Base-by-base conservation (phyloP, 2,329 filamentous ascomycete genomes). In the Penicillium sp. region DNA sequence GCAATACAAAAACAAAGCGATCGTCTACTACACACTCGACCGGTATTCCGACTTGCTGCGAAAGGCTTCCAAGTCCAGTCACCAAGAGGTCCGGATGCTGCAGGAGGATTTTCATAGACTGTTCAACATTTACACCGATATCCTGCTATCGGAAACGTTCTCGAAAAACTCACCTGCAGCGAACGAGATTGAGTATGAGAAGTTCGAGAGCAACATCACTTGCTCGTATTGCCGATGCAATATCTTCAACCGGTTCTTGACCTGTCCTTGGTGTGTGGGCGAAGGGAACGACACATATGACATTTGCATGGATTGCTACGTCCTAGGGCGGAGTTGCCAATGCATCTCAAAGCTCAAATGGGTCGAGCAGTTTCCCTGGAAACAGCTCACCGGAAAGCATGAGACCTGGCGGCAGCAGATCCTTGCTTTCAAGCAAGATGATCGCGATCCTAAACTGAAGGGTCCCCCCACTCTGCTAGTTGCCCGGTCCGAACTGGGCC, bases 1-100 rank as follows among this genome's bases (percentile, higher is more conserved):
- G 75, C 94, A 98, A 76, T 99, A 99, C 82, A 98, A 98, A 76
- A 97, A 96, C 80, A 98, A 98, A 76, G 92, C 93, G 5, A 97
- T 98, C 61, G 84, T 97, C 49, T 97, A 93, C 76, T 97, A 89
- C 74, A 92, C 93, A 0, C 83, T 98, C 3, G 81, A 89, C 12
- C 95, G 93, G 71, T 98, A 98, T 74, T 85, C 84, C 1, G 76
- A 76, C 6, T 75, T 86, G 30, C 79, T 90, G 64, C 80, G 82
- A n/a, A 82, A 87, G 54, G 84, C 59, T 19, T 35, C 91, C 17
- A 80, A 84, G 30, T 58, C 65, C 69, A 79, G 70, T 62, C 80
- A 75, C 59, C 76, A 80, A 2, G 87, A 86, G 56, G 82, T 91
- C 37, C 87, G 86, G 66, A 89, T 93, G 68, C 80, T 97, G n/a